These are phyloP conservation scores for Symbiodinium pilosum DNA, from an alignment of 73 alveolate genomes.

Conservation along the genomic window DNA sequence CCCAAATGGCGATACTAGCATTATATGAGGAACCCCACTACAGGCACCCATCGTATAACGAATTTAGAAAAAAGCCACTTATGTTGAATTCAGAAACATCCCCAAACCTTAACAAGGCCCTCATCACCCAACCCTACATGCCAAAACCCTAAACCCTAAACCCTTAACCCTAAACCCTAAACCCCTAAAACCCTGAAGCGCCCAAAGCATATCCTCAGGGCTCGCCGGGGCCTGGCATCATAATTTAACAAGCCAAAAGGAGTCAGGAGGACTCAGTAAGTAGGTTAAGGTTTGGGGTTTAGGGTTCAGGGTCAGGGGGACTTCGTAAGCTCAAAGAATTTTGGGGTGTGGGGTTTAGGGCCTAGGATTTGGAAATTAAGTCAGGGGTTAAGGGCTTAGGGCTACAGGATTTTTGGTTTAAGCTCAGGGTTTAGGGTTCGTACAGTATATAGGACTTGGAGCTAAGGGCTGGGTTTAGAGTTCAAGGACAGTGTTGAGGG, in stretches of 20 bases:
- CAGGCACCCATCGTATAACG: too few species aligned
- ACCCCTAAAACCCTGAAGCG: not conserved
- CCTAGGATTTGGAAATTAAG: not conserved
- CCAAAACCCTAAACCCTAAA: not conserved
- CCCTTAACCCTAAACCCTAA: not conserved
- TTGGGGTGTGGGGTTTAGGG: not conserved
- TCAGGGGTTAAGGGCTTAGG: not conserved
- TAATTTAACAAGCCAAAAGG: not conserved
- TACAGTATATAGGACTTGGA: not conserved
- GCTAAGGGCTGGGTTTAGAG: not conserved
- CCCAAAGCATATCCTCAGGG: not conserved
- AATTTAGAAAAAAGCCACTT: too few species aligned
- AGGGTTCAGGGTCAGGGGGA: not conserved
- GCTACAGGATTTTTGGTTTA: not conserved
- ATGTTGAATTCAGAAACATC: too few species aligned
- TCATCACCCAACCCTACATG: too few species aligned
- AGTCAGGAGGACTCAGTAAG: not conserved
- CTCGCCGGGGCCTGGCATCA: not conserved
- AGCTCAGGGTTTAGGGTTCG: not conserved
- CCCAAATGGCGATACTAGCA: too few species aligned
- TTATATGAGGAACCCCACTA: too few species aligned
- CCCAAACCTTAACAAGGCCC: too few species aligned
- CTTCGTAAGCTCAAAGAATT: too few species aligned
- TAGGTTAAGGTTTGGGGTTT: not conserved
- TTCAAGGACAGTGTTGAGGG: too few species aligned